These are phyloP conservation scores for Logfia minima DNA, from an alignment of 129 eudicot genomes.

Conservation along the genomic window DNA sequence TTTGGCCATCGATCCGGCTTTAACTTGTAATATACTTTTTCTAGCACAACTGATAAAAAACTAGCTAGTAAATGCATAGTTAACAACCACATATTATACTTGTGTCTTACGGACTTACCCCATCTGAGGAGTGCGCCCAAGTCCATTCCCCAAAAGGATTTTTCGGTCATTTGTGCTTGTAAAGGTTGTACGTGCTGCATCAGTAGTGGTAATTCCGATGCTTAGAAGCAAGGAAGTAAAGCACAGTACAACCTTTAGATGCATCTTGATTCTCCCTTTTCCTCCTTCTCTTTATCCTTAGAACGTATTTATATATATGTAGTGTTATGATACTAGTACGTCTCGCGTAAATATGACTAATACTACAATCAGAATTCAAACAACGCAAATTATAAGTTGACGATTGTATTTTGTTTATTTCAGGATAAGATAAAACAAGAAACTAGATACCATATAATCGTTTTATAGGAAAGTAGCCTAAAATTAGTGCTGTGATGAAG, in stretches of 20 bases:
- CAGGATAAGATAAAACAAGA: neutral
- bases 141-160: slow-evolving; percentile 56
- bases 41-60: neutral
- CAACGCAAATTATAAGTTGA: neutral
- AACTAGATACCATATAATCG: too few relatives aligned
- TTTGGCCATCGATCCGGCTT: too few relatives aligned
- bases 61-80: slow-evolving; percentile 13
- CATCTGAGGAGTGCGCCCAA: slow-evolving; percentile 71
- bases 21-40: too few relatives aligned
- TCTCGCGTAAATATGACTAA: neutral
- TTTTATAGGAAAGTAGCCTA: too few relatives aligned
- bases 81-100: neutral
- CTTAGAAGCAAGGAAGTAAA: slow-evolving; percentile 26
- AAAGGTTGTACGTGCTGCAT: slow-evolving; percentile 32
- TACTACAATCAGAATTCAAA: neutral
- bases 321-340: neutral
- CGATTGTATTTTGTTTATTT: too few relatives aligned
- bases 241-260: slow-evolving; percentile 34
- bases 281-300: neutral
- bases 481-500: neutral
- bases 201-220: slow-evolving; percentile 10
- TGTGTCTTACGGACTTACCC: slow-evolving; percentile 40
- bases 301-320: neutral
- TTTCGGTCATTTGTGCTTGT: slow-evolving; percentile 19
- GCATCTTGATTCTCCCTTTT: slow-evolving; percentile 25